Base-by-base conservation (phyloP, 2,329 filamentous ascomycete genomes). In the Aspergillus cejpii region DNA sequence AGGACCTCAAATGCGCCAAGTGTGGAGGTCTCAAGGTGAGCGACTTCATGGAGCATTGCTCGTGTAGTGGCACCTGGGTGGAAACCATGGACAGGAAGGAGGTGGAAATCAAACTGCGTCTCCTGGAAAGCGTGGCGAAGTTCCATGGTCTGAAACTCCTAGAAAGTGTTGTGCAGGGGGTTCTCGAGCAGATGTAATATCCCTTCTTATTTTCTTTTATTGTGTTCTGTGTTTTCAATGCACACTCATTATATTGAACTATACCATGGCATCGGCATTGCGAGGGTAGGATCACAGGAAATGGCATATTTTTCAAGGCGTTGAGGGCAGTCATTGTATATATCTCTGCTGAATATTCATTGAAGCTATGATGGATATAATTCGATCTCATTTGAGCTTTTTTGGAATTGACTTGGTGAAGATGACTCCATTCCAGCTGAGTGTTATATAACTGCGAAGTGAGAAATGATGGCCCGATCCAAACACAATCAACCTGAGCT, bases 21-120 rank as follows among this genome's bases (percentile, higher is more conserved):
- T 83, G 79, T 57, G 66, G 65, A 33, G 58, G 70, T 3, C 67
- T 95, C 29, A 74, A 88, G 61, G 76, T 87, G 31, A 97, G 95
- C 63, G 91, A 96, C 60, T 94, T 97, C 58, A 89, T 92, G 82
- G 91, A 96, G 65, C 90, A 97, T 67, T 98, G 94, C 68, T 85
- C 83, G 8, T 98, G 92, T 72, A 87, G 87, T 49, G 92, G 92
- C 3, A 78, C 79, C 47, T 98, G 92, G 92, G 77, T 75, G 14
- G 80, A 80, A 53, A 87, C 81, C 15, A 74, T 90, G 48, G 78
- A 83, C 54, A 75, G 77, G 52, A 79, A 77, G 23, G 85, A 85
- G 21, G 71, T 91, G 20, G 67, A 78, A 59, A 79, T 74, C 62
- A 77, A 73, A 61, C 57, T 97, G 58, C 74, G 66, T 33, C 84